These are phyloP conservation scores for Phellinidium pouzarii DNA, from an alignment of 1,284 basidiomycete species.

Conservation along the genomic window DNA sequence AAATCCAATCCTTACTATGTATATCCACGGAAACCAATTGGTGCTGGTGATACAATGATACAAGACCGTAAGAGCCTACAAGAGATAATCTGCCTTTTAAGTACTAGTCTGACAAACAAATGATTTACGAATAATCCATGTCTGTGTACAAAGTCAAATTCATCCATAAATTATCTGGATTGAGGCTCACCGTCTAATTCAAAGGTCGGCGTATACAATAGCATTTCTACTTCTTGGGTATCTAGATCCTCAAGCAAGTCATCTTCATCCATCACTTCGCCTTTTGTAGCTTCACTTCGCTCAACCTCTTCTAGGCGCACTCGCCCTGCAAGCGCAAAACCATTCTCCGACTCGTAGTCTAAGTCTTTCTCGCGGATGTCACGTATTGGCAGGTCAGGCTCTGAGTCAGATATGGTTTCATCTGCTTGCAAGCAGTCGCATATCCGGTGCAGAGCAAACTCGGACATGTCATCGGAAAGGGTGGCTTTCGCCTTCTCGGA, in stretches of 20 bases:
- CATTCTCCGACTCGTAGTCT: conserved; percentile 13
- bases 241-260: conserved; percentile 17
- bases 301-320: conserved; percentile 7
- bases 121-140: conserved; percentile 3
- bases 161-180: not conserved
- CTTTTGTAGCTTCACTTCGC: not conserved
- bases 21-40: no score
- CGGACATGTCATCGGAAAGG: conserved; percentile 41
- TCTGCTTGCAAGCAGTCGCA: conserved; percentile 41
- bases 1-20: not conserved
- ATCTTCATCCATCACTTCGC: not conserved
- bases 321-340: conserved; percentile 9
- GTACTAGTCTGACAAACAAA: no score
- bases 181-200: conserved; percentile 2
- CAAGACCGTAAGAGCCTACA: no score
- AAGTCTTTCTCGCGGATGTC: conserved; percentile 10
- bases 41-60: no score
- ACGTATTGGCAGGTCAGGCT: not conserved
- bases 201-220: conserved; percentile 1
- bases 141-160: not conserved
- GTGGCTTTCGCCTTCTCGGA: conserved; percentile 50
- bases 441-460: conserved; percentile 38
- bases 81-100: no score
- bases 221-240: conserved; percentile 15
- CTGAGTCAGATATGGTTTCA: conserved; percentile 9